Conservation (phyloP, 1,284 basidiomycete species). For the Grifola frondosa region DNA sequence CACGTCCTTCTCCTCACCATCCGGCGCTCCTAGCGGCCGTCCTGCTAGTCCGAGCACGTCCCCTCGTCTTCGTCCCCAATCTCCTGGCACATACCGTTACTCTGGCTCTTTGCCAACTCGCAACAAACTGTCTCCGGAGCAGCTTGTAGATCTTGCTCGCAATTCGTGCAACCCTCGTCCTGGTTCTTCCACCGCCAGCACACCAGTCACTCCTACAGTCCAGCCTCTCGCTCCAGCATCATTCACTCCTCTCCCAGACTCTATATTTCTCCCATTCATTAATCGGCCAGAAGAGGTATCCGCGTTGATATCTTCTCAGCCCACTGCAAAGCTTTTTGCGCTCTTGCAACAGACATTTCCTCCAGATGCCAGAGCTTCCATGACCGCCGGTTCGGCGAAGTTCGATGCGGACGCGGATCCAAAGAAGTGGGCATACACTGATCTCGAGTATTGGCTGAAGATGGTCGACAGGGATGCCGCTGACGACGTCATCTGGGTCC, state of each 20-base stretch:
- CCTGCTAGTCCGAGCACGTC: conserved; percentile 27
- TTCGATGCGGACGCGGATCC: conserved; percentile 41
- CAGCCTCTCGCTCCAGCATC: conserved; percentile 42
- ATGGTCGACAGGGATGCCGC: conserved; percentile 55
- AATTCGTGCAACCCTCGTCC: conserved; percentile 51
- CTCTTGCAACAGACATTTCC: conserved; percentile 70
- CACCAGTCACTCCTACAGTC: conserved; percentile 19
- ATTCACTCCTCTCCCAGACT: conserved; percentile 69
- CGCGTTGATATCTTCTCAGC: conserved; percentile 56
- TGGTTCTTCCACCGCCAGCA: conserved; percentile 9
- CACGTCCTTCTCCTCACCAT: conserved; percentile 49
- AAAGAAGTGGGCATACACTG: conserved; percentile 54
- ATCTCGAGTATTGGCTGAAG: conserved; percentile 62
- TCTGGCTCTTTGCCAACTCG: conserved; percentile 24
- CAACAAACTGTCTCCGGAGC: conserved; percentile 54
- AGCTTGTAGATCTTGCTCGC: conserved; percentile 65
- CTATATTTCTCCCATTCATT: conserved; percentile 74
- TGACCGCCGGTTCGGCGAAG: conserved; percentile 23
- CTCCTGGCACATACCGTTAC: conserved; percentile 27
- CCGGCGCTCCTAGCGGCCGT: conserved; percentile 21
- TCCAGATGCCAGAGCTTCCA: conserved; percentile 25
- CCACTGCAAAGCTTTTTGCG: conserved; percentile 65
- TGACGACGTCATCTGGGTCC: conserved; percentile 64
- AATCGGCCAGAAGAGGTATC: conserved; percentile 68
- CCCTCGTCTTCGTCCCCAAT: conserved; percentile 28